Evolutionary conservation across 306 rosid genomes (phyloP).

Genomic region (Psophocarpus tetragonolobus): DNA sequence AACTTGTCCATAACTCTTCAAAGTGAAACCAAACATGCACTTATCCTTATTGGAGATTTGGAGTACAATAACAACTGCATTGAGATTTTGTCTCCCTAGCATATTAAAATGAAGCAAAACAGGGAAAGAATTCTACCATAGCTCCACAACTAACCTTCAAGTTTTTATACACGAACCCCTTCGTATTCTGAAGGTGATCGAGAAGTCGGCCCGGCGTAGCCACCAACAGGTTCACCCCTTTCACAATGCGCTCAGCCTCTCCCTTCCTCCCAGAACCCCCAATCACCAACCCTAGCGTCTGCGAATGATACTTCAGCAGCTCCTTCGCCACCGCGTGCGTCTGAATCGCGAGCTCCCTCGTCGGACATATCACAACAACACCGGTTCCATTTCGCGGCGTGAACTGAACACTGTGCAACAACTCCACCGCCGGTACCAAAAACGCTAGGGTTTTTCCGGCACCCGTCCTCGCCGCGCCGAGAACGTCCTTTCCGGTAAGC

Average conservation of each 20-base stretch:
- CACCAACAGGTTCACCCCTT: slow-evolving; percentile 83
- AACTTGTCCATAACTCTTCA: no score
- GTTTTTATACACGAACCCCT: slow-evolving; percentile 72
- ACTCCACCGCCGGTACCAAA: slow-evolving; percentile 86
- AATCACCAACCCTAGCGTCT: slow-evolving; percentile 80
- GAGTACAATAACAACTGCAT: no score
- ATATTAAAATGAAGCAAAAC: neutral
- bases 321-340: slow-evolving; percentile 93
- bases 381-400: slow-evolving; percentile 81
- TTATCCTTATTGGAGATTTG: no score
- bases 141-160: slow-evolving; percentile 54
- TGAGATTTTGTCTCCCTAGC: neutral
- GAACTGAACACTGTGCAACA: slow-evolving; percentile 55
- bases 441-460: slow-evolving; percentile 97
- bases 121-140: neutral
- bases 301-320: slow-evolving; percentile 89
- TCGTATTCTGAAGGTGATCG: slow-evolving; percentile 90
- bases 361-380: slow-evolving; percentile 86
- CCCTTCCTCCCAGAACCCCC: slow-evolving; percentile 87
- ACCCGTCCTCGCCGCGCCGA: slow-evolving; percentile 98
- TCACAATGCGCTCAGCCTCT: slow-evolving; percentile 83
- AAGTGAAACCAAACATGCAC: no score
- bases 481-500: slow-evolving; percentile 74
- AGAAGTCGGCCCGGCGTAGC: slow-evolving; percentile 98
- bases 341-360: slow-evolving; percentile 95